These are phyloP conservation scores for Saitozyma sp. DNA, from an alignment of 768 basidiomycete genomes.

Conservation along the genomic window DNA sequence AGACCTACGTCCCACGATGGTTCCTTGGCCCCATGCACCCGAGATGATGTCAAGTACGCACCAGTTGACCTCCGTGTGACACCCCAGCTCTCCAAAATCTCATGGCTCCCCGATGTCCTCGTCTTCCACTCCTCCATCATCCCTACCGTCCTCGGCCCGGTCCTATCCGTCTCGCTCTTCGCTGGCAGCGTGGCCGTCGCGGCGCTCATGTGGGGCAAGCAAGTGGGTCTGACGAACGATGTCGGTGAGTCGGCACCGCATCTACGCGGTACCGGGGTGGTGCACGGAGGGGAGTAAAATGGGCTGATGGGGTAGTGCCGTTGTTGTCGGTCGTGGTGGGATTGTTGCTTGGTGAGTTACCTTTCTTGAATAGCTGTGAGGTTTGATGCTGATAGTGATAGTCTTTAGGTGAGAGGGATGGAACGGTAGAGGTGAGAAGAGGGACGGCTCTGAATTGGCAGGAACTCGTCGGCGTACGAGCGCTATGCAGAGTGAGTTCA, in stretches of 20 bases:
- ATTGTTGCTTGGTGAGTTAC: slow-evolving; percentile 67
- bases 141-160: slow-evolving; percentile 71
- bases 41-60: slow-evolving; percentile 1
- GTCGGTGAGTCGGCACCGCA: slow-evolving; percentile 54
- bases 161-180: slow-evolving; percentile 78
- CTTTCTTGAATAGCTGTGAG: background rate
- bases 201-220: slow-evolving; percentile 57
- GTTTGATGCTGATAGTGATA: background rate
- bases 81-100: slow-evolving; percentile 52
- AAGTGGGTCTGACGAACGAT: slow-evolving; percentile 71
- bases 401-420: no score
- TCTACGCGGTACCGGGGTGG: background rate
- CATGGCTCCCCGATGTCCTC: slow-evolving; percentile 86
- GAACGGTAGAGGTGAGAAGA: no score
- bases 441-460: slow-evolving; percentile 17
- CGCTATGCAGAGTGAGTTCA: slow-evolving; percentile 56
- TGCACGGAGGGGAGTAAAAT: background rate
- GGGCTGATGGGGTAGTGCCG: slow-evolving; percentile 58
- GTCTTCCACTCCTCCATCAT: slow-evolving; percentile 80
- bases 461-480: slow-evolving; percentile 41
- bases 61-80: no score
- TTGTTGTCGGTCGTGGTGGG: slow-evolving; percentile 89
- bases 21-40: background rate
- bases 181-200: slow-evolving; percentile 55
- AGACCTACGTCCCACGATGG: background rate